Evolutionary conservation across 345 rosid genomes (phyloP), one percentile per base, ranked within the genome.

Genomic region (Gossypioides kirkii): DNA sequence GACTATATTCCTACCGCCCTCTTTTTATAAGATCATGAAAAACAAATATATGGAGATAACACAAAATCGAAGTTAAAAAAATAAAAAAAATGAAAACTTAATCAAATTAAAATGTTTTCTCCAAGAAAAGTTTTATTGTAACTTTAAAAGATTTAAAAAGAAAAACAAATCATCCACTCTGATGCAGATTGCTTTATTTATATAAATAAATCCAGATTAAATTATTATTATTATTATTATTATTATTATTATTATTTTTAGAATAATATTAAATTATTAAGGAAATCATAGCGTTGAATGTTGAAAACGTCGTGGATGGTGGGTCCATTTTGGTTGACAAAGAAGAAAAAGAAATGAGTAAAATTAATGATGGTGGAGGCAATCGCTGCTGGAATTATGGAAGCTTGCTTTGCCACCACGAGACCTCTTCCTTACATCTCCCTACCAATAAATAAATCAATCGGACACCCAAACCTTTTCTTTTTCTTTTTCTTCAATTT

Each of bases 361-460:
- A 16, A 2, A 17, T 61, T 41, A 18, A 41, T 4, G 0, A 1
- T 46, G 7, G 54, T n/a, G 45, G 73, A 64, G 73, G 69, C 67
- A 69, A 45, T 47, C 42, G n/a, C 73, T 25, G 73, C 76, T 41
- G 62, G 68, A 74, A 46, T 70, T 65, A 72, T 72, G 78, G 75
- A 45, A 66, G 18, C n/a, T 46, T 10, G n/a, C 18, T 60, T 56
- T 2, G 7, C 25, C 25, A 42, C 10, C 18, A 43, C 3, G 41
- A 14, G 41, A 5, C 17, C 17, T 42, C 49, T 18, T 63, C 17
- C 69, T 41, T 23, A 22, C 54, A 45, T 14, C 43, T 52, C 56
- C 2, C 17, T 22, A 52, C 14, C 36, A 61, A 32, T 5, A 17
- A 61, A 61, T 6, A 2, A 32, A 2, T 61, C 66, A 61, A 61